Evolutionary conservation across 2,329 filamentous ascomycete genomes (phyloP).

Genomic region (Hypoxylon sp.): DNA sequence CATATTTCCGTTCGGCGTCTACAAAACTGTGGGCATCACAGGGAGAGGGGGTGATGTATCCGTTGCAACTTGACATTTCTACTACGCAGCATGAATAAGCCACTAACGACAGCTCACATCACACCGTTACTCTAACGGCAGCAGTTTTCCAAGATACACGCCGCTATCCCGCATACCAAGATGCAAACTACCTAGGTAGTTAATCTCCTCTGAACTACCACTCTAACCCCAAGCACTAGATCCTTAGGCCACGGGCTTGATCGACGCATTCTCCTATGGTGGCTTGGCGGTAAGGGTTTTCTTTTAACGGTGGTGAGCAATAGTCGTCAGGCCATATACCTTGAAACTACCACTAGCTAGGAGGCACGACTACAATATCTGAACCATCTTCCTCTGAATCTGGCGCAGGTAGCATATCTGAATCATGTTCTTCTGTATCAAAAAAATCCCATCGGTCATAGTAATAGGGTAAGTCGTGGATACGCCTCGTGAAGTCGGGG

Average conservation of each 20-base stretch:
- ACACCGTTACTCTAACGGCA: constrained; percentile 7
- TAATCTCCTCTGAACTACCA: background rate
- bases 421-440: too few relatives aligned
- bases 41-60: constrained; percentile 4
- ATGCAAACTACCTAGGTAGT: constrained; percentile 28
- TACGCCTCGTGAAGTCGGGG: constrained; percentile 47
- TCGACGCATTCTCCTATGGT: constrained; percentile 3
- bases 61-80: constrained; percentile 18
- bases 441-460: background rate
- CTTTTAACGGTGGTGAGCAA: background rate
- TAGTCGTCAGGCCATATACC: too few relatives aligned
- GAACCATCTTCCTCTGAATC: too few relatives aligned
- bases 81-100: constrained; percentile 17
- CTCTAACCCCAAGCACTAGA: constrained; percentile 2
- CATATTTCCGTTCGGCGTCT: constrained; percentile 20
- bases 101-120: constrained; percentile 19
- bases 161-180: constrained; percentile 16
- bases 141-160: constrained; percentile 13
- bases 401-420: too few relatives aligned
- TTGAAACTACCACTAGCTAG: too few relatives aligned
- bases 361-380: too few relatives aligned
- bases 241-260: constrained; percentile 6
- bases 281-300: constrained; percentile 8
- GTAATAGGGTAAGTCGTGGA: constrained; percentile 42
- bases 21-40: background rate